Evolutionary conservation across 164 flowering plant genomes (phyloP).

Genomic region (Warburgia ugandensis): DNA sequence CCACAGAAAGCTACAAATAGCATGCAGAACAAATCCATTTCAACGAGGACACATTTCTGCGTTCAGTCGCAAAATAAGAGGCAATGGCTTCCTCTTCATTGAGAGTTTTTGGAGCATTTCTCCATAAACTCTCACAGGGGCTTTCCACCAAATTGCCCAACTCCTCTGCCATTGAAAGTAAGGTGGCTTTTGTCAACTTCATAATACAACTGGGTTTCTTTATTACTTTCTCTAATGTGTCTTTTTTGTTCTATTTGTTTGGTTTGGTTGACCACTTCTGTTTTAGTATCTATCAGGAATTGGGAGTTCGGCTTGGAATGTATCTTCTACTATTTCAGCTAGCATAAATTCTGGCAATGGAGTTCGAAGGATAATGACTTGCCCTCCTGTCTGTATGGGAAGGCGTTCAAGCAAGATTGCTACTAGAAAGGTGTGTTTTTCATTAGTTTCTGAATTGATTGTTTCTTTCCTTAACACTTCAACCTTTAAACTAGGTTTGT

Average conservation of each 20-base stretch:
- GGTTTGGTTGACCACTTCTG: constrained; percentile 4
- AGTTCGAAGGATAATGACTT: constrained; percentile 58
- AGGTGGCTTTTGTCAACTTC: constrained; percentile 6
- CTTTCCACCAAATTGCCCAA: constrained; percentile 28
- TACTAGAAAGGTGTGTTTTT: constrained; percentile 62
- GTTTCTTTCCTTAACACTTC: background rate
- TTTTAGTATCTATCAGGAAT: constrained; percentile 19
- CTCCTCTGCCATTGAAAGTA: constrained; percentile 20
- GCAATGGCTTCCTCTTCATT: constrained; percentile 27
- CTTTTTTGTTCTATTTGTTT: background rate
- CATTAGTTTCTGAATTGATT: background rate
- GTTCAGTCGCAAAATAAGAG: background rate
- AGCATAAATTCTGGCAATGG: constrained; percentile 12
- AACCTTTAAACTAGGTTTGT: background rate
- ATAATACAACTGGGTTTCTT: background rate
- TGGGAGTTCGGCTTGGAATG: constrained; percentile 16
- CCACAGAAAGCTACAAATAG: too few species aligned
- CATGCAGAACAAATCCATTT: too few species aligned
- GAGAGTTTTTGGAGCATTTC: constrained; percentile 38
- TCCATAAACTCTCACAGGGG: constrained; percentile 45
- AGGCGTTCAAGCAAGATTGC: constrained; percentile 92
- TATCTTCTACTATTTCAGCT: constrained; percentile 18
- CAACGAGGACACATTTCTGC: too few species aligned
- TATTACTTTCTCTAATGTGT: background rate
- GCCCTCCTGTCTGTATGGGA: constrained; percentile 82